Base-by-base conservation (phyloP, 192 early-diverging fungal genomes). In the Podila verticillata region DNA sequence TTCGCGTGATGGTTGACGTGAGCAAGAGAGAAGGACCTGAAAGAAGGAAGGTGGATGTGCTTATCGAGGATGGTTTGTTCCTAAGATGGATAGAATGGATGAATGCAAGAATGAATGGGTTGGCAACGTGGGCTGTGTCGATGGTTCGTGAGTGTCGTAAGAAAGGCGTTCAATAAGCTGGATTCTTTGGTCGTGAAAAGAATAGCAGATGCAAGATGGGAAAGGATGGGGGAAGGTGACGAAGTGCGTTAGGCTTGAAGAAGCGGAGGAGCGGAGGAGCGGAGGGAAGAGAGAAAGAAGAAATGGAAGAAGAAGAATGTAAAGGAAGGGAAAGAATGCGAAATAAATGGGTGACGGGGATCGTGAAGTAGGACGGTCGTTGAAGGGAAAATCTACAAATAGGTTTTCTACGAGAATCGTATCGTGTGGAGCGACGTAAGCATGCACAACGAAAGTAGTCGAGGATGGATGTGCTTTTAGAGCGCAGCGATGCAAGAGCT, bases 101-200 rank as follows among this genome's bases (percentile, higher is more conserved):
- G 9, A 24, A 12, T 54, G 22, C n/a, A 54, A n/a, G 51, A 24
- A 24, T 24, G 24, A 26, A 24, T 54, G 51, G 6, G 24, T 15
- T n/a, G 51, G 10, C 51, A 54, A 26, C 51, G 51, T 54, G 51
- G 7, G 51, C 51, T 24, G 24, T n/a, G 8, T n/a, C 7, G 51
- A 54, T n/a, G 20, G 4, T n/a, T 54, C 51, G 51, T 54, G 24
- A 54, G 22, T 54, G 51, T 54, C 51, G 51, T 54, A 54, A 54
- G 1, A 54, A 51, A 54, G 51, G 51, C 5, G 24, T 54, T 7
- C 49, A 22, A 7, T 26, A n/a, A 54, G 24, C 22, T 54, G 24
- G 20, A 24, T 54, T 54, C 24, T 54, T 54, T 35, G 5, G 65
- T 65, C 65, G 51, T 66, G 32, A 66, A 56, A 56, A n/a, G 30